Evolutionary conservation across 202 grass and related monocot genomes (phyloP).

Genomic region (Setaria italica): DNA sequence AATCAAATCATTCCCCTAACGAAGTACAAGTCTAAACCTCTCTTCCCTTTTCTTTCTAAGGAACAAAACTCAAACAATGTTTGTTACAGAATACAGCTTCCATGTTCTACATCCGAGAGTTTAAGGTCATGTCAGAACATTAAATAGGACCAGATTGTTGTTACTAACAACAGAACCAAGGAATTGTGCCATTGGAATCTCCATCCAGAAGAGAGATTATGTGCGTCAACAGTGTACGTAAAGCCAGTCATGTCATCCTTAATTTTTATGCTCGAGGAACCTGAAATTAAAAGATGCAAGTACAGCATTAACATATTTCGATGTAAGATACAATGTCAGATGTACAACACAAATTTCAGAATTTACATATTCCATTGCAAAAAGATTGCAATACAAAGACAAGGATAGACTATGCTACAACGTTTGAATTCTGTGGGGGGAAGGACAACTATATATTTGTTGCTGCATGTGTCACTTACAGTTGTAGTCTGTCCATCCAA

Average conservation of each 20-base stretch:
- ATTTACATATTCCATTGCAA: background rate
- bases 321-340: background rate
- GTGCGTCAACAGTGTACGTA: conserved; percentile 56
- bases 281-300: conserved; percentile 49
- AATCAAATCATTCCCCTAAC: background rate
- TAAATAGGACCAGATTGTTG: conserved; percentile 37
- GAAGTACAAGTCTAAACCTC: background rate
- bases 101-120: background rate
- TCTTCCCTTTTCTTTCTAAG: background rate
- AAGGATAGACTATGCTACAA: background rate
- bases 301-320: background rate
- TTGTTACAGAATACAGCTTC: background rate
- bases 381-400: background rate
- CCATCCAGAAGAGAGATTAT: conserved; percentile 66
- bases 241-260: conserved; percentile 70
- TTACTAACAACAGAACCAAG: conserved; percentile 57
- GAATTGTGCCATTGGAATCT: conserved; percentile 58
- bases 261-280: conserved; percentile 93
- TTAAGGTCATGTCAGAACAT: conserved; percentile 38
- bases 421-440: background rate
- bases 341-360: background rate
- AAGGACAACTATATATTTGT: background rate
- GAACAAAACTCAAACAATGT: background rate
- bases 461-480: conserved; percentile 59
- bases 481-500: conserved; percentile 93